Evolutionary conservation across 805 yeast genomes (phyloP), one percentile per base, ranked within the genome.

Genomic region (Cyberlindnera saturnus): DNA sequence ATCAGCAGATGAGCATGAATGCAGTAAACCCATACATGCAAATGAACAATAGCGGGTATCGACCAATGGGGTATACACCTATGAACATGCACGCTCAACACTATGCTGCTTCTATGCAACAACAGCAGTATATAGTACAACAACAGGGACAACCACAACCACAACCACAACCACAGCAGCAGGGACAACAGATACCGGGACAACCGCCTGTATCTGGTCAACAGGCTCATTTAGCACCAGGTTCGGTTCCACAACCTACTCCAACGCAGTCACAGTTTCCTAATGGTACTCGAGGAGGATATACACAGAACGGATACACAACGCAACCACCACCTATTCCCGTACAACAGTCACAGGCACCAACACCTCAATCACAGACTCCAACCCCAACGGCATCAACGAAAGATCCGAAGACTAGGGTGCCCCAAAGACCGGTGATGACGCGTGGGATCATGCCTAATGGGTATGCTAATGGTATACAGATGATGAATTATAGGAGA

Each of bases 401-500:
- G 29, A n/a, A 23, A 17, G 28, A 23, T 23, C 28, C 28, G 11
- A 23, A 23, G 28, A 8, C 28, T 23, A 8, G 28, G 28, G 28
- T 3, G 11, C 28, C 28, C 9, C 28, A 23, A 4, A 43, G 40
- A 35, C 41, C 32, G 19, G 35, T 19, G 38, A 40, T 23, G 44
- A 41, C 32, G 13, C 45, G 9, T 40, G 44, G 34, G 10, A 16
- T 31, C 19, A 38, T 38, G 41, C 38, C 49, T 9, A 39, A 40
- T n/a, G 42, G 34, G 16, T 26, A 13, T 31, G 19, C 38, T 32
- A 19, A 33, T 20, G 42, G 34, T 18, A 46, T 43, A 40, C 53
- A 44, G 47, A 43, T 43, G 36, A 40, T 58, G 30, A 56, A 61
- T 26, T 63, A 56, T 33, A 61, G 73, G 44, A 66, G 65, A 45